Base-by-base conservation (phyloP, 2,329 filamentous ascomycete species). In the Ophiostoma pallidulum region DNA sequence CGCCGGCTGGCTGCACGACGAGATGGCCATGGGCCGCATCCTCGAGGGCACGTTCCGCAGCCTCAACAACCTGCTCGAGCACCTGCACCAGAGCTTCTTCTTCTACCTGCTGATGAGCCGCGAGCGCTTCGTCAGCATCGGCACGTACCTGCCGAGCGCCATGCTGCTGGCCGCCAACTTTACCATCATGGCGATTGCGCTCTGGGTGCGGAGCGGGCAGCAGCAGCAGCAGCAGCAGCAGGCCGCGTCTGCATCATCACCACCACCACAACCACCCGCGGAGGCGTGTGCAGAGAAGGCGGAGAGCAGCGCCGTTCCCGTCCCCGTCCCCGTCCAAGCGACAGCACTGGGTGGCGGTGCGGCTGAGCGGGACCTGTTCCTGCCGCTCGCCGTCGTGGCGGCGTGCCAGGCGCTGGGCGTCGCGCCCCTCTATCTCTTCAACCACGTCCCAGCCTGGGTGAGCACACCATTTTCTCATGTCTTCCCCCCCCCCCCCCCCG, bases 21-120 rank as follows among this genome's bases (percentile, higher is more conserved):
- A 97, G 66, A 97, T 97, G 87, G 86, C 85, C 9, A 80, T 98
- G 61, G 92, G 92, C 6, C 77, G 90, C 47, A 82, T 90, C 0
- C 75, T 97, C 4, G 92, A 98, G 67, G 89, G 89, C 58, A 77
- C 92, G 3, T 94, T 94, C 64, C 77, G 92, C 58, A 95, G 88
- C 63, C 70, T 98, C 65, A 98, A 98, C 69, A 98, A 98, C 61
- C 69, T 98, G 50, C 76, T 98, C 28, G 92, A 98, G 67, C 90
- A 98, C 62, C 74, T 98, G 52, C 92, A 98, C 63, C 92, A 98
- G 68, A 96, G 90, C 64, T 98, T 98, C 72, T 98, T 98, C 76
- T 97, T 98, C 68, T 98, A 98, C 64, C 72, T 98, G 44, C 74
- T 98, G 38, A 89, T 97, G 79, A 84, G 94, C 56, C 78, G 82